Conservation (phyloP, 768 basidiomycete genomes). For the Macrolepiota dolichaula region DNA sequence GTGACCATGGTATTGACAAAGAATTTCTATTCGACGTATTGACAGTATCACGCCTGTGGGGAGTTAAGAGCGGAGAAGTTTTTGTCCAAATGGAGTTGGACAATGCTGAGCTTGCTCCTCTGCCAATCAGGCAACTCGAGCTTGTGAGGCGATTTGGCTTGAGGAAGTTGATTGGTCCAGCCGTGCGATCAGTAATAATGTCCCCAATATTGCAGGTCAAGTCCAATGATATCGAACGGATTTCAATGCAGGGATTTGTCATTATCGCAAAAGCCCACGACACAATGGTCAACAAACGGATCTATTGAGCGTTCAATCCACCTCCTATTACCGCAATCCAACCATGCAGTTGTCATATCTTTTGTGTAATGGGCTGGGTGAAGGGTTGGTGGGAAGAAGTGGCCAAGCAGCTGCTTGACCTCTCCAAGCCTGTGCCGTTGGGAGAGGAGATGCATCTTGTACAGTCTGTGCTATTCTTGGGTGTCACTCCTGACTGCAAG, state of each 20-base stretch:
- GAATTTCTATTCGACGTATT: not conserved
- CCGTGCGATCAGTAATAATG: not conserved
- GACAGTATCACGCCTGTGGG: not conserved
- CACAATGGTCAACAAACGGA: not conserved
- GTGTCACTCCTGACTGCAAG: not conserved
- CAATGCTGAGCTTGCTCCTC: not conserved
- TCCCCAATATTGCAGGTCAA: not conserved
- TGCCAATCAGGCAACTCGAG: not conserved
- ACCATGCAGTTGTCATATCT: not conserved
- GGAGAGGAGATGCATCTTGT: not conserved
- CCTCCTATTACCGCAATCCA: not conserved
- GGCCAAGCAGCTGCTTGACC: not conserved
- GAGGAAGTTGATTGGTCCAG: not conserved
- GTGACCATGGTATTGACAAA: not conserved
- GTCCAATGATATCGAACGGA: not conserved
- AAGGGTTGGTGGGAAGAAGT: not conserved
- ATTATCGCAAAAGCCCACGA: not conserved
- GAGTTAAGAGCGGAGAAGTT: not conserved
- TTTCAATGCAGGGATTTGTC: not conserved
- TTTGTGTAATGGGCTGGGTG: not conserved
- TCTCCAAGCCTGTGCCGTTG: not conserved
- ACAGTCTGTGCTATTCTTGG: not conserved
- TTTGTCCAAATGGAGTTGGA: not conserved
- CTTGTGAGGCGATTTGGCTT: not conserved
- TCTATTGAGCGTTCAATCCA: not conserved